Percentiles rank a stretch among this genome's conserved stretches.
Evolutionary conservation across 2,329 filamentous ascomycete genomes (phyloP).

Genomic region (Aureobasidium melanogenum): DNA sequence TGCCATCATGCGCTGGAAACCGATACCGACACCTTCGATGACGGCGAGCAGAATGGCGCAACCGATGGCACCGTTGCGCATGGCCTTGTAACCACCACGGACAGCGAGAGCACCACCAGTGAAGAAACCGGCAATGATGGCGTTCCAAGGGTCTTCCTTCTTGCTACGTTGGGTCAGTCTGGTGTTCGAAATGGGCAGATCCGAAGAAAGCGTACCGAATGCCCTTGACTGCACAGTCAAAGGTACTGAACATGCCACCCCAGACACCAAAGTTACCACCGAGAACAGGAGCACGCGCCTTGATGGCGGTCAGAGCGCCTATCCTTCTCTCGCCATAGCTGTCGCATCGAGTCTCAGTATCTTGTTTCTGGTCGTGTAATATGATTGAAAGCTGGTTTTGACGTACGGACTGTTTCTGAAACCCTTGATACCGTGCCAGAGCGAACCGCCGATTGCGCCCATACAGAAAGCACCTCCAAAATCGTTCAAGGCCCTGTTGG

Average conservation of each 20-base stretch:
- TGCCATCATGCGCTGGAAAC: constrained; percentile 89
- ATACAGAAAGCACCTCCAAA: constrained; percentile 91
- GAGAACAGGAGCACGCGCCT: constrained; percentile 89
- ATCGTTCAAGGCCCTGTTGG: constrained; percentile 67
- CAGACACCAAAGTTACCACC: constrained; percentile 98
- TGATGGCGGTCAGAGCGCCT: constrained; percentile 90
- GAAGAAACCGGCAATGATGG: constrained; percentile 95
- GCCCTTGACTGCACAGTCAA: constrained; percentile 94
- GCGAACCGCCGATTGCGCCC: constrained; percentile 41
- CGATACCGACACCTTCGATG: constrained; percentile 95
- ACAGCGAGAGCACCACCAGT: constrained; percentile 88
- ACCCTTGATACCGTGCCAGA: constrained; percentile 94
- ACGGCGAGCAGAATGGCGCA: constrained; percentile 90
- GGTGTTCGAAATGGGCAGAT: neutral
- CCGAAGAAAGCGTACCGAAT: constrained; percentile 26
- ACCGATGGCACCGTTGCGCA: constrained; percentile 90
- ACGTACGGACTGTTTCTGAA: constrained; percentile 45
- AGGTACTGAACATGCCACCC: constrained; percentile 92
- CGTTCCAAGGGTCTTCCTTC: constrained; percentile 98
- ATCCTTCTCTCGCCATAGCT: constrained; percentile 73
- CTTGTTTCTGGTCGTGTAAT: neutral
- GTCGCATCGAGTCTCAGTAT: neutral
- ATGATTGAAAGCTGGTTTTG: too few species aligned
- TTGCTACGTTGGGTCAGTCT: constrained; percentile 35
- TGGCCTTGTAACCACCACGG: constrained; percentile 82